Conservation (phyloP, 495 filamentous ascomycete species). For the Hypoxylon cercidicola region DNA sequence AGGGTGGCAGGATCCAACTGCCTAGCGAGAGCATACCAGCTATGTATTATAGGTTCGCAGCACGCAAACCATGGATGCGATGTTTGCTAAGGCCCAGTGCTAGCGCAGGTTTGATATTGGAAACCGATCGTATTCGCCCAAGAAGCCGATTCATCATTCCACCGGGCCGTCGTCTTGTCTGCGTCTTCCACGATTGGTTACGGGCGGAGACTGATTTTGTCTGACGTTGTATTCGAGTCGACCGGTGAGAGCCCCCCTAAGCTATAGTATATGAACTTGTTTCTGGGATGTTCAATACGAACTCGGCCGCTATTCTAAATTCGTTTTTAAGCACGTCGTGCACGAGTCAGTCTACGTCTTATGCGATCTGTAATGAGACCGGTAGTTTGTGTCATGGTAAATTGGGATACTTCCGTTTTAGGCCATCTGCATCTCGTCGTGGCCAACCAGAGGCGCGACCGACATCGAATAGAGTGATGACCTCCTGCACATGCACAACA, state of each 20-base stretch:
- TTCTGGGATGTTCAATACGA: conserved; percentile 33
- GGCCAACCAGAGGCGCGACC: conserved; percentile 46
- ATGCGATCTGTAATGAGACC: conserved; percentile 26
- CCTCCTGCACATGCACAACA: conserved; percentile 18
- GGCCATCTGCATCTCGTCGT: conserved; percentile 44
- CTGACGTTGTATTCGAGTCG: conserved; percentile 36
- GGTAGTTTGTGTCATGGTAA: conserved; percentile 41
- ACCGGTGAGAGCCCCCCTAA: conserved; percentile 32
- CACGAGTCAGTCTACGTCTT: conserved; percentile 16
- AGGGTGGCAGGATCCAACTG: conserved; percentile 13
- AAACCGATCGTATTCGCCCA: conserved; percentile 19
- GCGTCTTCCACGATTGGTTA: conserved; percentile 29
- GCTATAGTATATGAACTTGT: conserved; percentile 35
- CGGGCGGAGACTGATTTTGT: conserved; percentile 10
- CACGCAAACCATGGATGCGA: conserved; percentile 18
- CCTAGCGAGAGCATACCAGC: conserved; percentile 8
- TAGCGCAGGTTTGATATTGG: conserved; percentile 16
- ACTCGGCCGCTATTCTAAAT: conserved; percentile 25
- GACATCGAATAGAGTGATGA: conserved; percentile 37
- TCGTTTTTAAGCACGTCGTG: conserved; percentile 24
- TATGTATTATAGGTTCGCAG: conserved; percentile 8
- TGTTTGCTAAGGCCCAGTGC: conserved; percentile 24
- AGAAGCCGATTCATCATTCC: conserved; percentile 9
- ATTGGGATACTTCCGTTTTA: conserved; percentile 43
- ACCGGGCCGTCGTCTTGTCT: conserved; percentile 11